phyloP scores from a whole-genome alignment of 495 filamentous ascomycete species.

The Tetracladium setigerum region DNA sequence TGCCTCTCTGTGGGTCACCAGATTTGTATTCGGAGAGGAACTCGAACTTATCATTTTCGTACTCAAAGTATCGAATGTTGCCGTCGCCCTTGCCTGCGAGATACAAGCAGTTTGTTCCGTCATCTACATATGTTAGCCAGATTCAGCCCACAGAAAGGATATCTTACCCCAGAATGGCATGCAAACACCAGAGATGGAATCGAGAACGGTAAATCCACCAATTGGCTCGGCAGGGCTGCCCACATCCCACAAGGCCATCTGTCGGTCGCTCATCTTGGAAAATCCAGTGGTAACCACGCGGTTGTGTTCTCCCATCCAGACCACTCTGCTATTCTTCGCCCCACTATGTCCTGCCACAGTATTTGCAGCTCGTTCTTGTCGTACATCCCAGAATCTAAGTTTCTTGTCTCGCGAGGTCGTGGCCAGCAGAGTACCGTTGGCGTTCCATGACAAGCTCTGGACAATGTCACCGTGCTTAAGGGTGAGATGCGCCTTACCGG shows the following conservation, averaged over 20 bases:
- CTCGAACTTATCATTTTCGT: conserved; percentile 96
- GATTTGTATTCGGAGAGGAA: conserved; percentile 95
- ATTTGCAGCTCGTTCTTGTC: conserved; percentile 81
- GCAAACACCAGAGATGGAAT: conserved; percentile 93
- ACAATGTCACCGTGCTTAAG: conserved; percentile 86
- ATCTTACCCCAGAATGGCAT: conserved; percentile 93
- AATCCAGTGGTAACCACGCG: conserved; percentile 94
- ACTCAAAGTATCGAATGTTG: conserved; percentile 97
- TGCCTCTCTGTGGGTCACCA: conserved; percentile 81
- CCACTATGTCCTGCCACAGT: conserved; percentile 81
- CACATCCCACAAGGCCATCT: conserved; percentile 92
- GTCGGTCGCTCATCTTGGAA: conserved; percentile 95
- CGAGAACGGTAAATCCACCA: conserved; percentile 78
- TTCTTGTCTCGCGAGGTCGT: conserved; percentile 98
- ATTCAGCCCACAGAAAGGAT: neutral
- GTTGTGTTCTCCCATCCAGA: conserved; percentile 96
- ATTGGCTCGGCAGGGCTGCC: conserved; percentile 72
- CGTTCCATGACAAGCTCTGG: conserved; percentile 93
- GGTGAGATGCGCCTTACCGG: conserved; percentile 61
- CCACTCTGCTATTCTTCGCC: conserved; percentile 91
- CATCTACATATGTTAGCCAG: conserved; percentile 46
- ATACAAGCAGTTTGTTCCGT: conserved; percentile 86
- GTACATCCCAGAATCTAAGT: conserved; percentile 91
- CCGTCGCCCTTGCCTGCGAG: conserved; percentile 96
- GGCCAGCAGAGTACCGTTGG: conserved; percentile 78